Conservation (phyloP, 2,329 filamentous ascomycete species). For the Colletotrichum sp. region DNA sequence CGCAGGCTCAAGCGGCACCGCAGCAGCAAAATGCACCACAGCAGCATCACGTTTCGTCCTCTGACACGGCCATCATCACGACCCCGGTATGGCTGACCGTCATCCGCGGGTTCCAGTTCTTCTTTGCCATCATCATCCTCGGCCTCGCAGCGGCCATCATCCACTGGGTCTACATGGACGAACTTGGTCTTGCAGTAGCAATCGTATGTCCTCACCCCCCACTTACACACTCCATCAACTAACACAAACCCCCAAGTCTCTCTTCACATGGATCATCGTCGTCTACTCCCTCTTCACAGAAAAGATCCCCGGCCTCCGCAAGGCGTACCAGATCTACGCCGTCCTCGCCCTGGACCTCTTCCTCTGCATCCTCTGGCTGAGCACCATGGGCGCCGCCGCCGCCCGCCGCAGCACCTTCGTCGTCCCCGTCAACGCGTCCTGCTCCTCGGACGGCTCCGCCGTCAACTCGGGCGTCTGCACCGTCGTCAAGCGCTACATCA, state of each 20-base stretch:
- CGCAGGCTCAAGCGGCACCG: background rate
- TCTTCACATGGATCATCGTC: slow-evolving; percentile 51
- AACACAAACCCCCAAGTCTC: slow-evolving; percentile 30
- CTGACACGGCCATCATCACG: slow-evolving; percentile 34
- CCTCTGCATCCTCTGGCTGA: slow-evolving; percentile 53
- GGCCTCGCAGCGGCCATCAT: slow-evolving; percentile 46
- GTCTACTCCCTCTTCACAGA: slow-evolving; percentile 47
- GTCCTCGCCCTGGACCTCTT: slow-evolving; percentile 47
- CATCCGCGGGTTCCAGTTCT: slow-evolving; percentile 43
- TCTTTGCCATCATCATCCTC: slow-evolving; percentile 48
- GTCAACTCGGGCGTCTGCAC: slow-evolving; percentile 42
- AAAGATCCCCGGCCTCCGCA: slow-evolving; percentile 36
- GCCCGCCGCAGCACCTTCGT: slow-evolving; percentile 41
- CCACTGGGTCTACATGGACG: slow-evolving; percentile 41
- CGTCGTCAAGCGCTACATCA: slow-evolving; percentile 31
- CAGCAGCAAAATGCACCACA: background rate
- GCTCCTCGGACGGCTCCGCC: slow-evolving; percentile 40
- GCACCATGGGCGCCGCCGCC: slow-evolving; percentile 44
- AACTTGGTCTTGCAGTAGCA: slow-evolving; percentile 44
- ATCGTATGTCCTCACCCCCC: slow-evolving; percentile 37
- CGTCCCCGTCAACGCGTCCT: slow-evolving; percentile 33
- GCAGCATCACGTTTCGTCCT: background rate
- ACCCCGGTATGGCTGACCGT: slow-evolving; percentile 49
- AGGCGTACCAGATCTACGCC: slow-evolving; percentile 48
- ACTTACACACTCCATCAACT: background rate